phyloP scores from a whole-genome alignment of 1,284 basidiomycete species.

The Marasmius oreades region DNA sequence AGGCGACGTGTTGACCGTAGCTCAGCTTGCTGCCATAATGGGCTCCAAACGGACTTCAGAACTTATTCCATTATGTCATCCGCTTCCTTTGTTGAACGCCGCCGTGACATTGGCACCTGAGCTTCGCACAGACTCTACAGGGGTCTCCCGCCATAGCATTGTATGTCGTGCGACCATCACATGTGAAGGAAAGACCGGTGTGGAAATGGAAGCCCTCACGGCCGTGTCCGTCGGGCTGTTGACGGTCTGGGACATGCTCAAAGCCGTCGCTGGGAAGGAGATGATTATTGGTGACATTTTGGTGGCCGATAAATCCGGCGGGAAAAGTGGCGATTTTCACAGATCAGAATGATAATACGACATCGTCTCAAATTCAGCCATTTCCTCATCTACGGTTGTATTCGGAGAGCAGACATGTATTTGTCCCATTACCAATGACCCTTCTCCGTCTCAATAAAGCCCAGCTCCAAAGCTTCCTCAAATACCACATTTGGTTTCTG shows the following conservation, averaged over 20 bases:
- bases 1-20: slow-evolving; percentile 75
- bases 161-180: slow-evolving; percentile 64
- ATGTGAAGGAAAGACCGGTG: slow-evolving; percentile 80
- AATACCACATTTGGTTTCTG: slow-evolving; percentile 21
- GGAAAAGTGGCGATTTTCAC: slow-evolving; percentile 66
- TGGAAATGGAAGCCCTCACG: slow-evolving; percentile 93
- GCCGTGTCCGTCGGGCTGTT: slow-evolving; percentile 76
- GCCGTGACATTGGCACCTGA: slow-evolving; percentile 58
- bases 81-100: slow-evolving; percentile 68
- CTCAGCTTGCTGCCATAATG: slow-evolving; percentile 86
- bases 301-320: slow-evolving; percentile 71
- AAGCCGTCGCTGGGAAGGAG: slow-evolving; percentile 80
- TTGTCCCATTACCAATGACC: slow-evolving; percentile 39
- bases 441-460: slow-evolving; percentile 35
- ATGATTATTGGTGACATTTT: slow-evolving; percentile 74
- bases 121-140: slow-evolving; percentile 5
- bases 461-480: slow-evolving; percentile 43
- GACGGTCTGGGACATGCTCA: slow-evolving; percentile 92
- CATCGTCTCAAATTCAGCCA: neutral
- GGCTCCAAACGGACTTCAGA: slow-evolving; percentile 79
- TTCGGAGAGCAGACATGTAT: neutral
- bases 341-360: slow-evolving; percentile 15
- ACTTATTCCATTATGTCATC: slow-evolving; percentile 85
- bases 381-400: neutral
- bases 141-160: slow-evolving; percentile 44